Percentiles rank a stretch among this genome's conserved stretches.
These are phyloP conservation scores for Verbena officinalis DNA, from an alignment of 257 asterid genomes.

Conservation along the genomic window DNA sequence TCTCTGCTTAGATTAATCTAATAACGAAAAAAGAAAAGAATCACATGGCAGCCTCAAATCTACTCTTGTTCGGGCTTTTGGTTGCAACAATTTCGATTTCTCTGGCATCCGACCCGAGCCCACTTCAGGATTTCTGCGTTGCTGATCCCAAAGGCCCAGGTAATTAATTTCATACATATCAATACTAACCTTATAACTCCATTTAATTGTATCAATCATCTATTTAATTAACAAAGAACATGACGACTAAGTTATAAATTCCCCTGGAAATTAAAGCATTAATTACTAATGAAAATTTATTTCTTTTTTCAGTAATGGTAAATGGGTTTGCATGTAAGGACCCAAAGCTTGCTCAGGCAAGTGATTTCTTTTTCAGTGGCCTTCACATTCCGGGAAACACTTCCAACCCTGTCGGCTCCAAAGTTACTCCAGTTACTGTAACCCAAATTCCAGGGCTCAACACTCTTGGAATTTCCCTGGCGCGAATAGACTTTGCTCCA, in stretches of 20 bases:
- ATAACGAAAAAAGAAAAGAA: not conserved
- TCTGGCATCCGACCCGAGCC: constrained; percentile 32
- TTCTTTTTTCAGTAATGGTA: constrained; percentile 4
- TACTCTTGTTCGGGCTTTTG: not conserved
- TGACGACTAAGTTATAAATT: too few relatives aligned
- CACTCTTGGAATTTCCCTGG: constrained; percentile 21
- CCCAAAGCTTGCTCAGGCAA: constrained; percentile 11
- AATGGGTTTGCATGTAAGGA: constrained; percentile 17
- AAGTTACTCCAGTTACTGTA: constrained; percentile 7
- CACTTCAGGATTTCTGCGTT: constrained; percentile 42
- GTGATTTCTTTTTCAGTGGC: constrained; percentile 15
- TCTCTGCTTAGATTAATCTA: not conserved
- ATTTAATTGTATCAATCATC: too few relatives aligned
- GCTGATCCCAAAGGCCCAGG: constrained; percentile 29
- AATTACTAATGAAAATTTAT: too few relatives aligned
- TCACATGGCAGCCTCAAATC: constrained; percentile 10
- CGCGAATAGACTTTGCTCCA: constrained; percentile 26
- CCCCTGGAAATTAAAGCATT: too few relatives aligned
- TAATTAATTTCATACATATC: not conserved
- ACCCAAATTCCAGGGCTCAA: constrained; percentile 19
- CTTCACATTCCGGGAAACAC: constrained; percentile 25
- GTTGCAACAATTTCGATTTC: constrained; percentile 16
- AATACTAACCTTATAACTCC: too few relatives aligned
- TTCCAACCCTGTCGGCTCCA: constrained; percentile 22
- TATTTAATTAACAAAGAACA: too few relatives aligned